Conservation (phyloP, 1,284 basidiomycete species). For the Malassezia japonica region DNA sequence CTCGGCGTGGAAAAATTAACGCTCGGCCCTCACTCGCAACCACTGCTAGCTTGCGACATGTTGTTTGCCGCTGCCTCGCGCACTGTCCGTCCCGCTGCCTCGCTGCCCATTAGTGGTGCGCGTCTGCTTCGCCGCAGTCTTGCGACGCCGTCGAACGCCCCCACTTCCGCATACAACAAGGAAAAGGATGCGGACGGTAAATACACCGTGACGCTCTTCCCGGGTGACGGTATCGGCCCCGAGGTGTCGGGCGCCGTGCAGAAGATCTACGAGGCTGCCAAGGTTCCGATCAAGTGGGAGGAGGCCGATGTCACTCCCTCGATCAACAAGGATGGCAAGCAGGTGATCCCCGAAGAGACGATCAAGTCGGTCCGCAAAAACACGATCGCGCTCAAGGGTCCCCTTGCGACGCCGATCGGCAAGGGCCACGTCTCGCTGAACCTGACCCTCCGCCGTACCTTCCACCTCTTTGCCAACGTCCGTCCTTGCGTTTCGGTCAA, state of each 20-base stretch:
- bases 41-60: constrained; percentile 9
- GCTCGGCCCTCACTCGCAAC: neutral
- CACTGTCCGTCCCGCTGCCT: constrained; percentile 11
- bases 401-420: constrained; percentile 61
- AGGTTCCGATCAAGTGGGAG: constrained; percentile 62
- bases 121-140: constrained; percentile 32
- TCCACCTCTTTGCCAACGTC: constrained; percentile 97
- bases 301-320: constrained; percentile 87
- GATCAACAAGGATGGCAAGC: constrained; percentile 76
- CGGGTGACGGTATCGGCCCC: constrained; percentile 89
- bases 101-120: constrained; percentile 23
- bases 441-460: constrained; percentile 88
- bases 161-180: constrained; percentile 44
- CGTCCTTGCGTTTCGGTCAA: constrained; percentile 90
- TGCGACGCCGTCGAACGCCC: constrained; percentile 33
- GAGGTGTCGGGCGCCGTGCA: constrained; percentile 96
- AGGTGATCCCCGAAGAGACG: constrained; percentile 84
- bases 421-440: constrained; percentile 99
- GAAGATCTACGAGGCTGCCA: constrained; percentile 79
- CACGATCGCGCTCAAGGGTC: constrained; percentile 93
- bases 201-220: constrained; percentile 84
- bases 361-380: constrained; percentile 90
- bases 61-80: constrained; percentile 17
- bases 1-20: constrained; percentile 1
- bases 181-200: constrained; percentile 57